Evolutionary conservation across 1,284 basidiomycete genomes (phyloP), one percentile per base, ranked within the genome.

Genomic region (Albatrellus sp.): DNA sequence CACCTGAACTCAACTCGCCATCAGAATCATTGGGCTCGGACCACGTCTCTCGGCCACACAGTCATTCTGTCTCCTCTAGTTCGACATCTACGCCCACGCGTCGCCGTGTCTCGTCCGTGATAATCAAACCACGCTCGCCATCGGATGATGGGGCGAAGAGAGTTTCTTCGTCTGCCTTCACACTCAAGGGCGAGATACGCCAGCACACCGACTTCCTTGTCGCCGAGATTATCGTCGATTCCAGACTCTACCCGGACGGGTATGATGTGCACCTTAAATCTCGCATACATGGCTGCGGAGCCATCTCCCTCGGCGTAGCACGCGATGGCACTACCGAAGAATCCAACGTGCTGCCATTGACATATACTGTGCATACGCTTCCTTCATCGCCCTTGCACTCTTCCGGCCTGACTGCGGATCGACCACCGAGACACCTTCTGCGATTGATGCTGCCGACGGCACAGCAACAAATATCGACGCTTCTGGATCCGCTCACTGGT

Each of bases 361-460:
- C 61, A 17, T 70, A 70, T 47, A 67, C 69, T 11, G 61, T 83
- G 29, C 69, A 78, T 57, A 83, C 80, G 1, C 70, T 91, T 44
- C 85, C 89, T 0, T 75, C 80, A 3, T 89, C 87, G 2, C 79
- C 86, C 1, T 63, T 88, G 34, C 84, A 89, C 57, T 87, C 88
- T 3, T 80, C 80, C 5, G 79, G 77, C 8, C 57, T 81, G 46
- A 73, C 68, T 47, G 65, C 69, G 10, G 73, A 74, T 48, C 66
- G 67, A 40, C 73, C 78, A 6, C 72, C 79, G 16, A 72, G 86
- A 32, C 87, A 92, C 57, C 60, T 93, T 14, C 52, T 93, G 9
- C 71, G 84, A 36, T 57, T 93, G 44, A 79, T 73, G 33, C 62
- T 93, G n/a, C 90, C 90, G 2, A 90, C 88, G 0, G 77, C 82